These are phyloP conservation scores for Alternaria burnsii DNA, from an alignment of 2,329 filamentous ascomycete species.

Conservation along the genomic window DNA sequence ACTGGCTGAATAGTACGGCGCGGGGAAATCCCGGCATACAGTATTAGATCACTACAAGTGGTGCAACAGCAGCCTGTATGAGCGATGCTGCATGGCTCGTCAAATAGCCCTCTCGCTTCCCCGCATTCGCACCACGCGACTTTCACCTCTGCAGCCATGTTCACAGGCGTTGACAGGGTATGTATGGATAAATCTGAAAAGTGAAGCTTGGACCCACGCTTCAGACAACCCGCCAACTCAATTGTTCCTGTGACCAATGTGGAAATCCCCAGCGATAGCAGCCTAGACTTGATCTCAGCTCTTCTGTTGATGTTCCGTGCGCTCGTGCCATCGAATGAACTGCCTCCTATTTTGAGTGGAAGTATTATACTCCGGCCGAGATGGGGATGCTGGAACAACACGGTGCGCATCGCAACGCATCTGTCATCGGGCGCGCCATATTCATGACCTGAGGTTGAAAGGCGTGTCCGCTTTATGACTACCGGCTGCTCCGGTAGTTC, in stretches of 20 bases:
- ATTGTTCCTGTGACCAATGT: neutral
- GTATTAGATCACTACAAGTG: neutral
- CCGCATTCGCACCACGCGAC: conserved; percentile 14
- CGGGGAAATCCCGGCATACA: neutral
- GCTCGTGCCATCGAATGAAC: neutral
- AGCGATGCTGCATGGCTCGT: neutral
- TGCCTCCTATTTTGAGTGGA: neutral
- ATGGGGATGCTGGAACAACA: neutral
- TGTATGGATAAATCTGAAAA: conserved; percentile 16
- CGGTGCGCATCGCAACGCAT: neutral
- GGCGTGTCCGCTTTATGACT: conserved; percentile 3
- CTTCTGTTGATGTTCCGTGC: conserved; percentile 1
- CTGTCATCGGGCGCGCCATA: neutral
- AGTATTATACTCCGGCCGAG: neutral
- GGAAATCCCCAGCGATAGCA: neutral
- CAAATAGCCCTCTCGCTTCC: conserved; percentile 11
- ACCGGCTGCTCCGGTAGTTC: conserved; percentile 14
- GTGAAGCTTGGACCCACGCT: conserved; percentile 7
- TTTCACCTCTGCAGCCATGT: neutral
- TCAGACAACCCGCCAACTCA: conserved; percentile 8
- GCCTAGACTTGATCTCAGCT: conserved; percentile 2
- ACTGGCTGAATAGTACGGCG: neutral
- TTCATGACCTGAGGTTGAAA: neutral
- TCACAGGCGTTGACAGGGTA: conserved; percentile 11
- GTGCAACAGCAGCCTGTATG: conserved; percentile 12